Conservation (phyloP, 2,329 filamentous ascomycete species). For the Diaporthe sp. region DNA sequence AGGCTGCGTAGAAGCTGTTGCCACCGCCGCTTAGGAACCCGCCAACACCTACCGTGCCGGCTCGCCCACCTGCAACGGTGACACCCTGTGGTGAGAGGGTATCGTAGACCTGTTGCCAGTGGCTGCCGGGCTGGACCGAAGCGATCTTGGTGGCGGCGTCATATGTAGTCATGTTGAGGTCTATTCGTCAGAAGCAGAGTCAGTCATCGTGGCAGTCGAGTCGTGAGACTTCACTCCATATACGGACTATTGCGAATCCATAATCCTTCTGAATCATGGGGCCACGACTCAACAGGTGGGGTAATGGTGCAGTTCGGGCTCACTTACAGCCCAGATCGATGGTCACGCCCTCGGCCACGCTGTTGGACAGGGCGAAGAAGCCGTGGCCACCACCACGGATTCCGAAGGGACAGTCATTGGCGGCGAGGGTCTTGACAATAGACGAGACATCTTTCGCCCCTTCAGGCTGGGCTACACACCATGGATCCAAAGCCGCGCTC, state of each 20-base stretch:
- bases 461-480: slow-evolving; percentile 54
- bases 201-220: neutral
- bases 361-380: slow-evolving; percentile 50
- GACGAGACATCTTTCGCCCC: slow-evolving; percentile 53
- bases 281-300: neutral
- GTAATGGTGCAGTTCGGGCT: neutral
- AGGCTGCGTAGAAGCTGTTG: slow-evolving; percentile 62
- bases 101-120: slow-evolving; percentile 50
- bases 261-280: neutral
- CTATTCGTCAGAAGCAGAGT: neutral
- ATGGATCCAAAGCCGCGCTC: slow-evolving; percentile 52
- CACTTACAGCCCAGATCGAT: slow-evolving; percentile 49
- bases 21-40: slow-evolving; percentile 63
- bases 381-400: slow-evolving; percentile 55
- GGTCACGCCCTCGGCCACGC: slow-evolving; percentile 51
- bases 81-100: slow-evolving; percentile 37
- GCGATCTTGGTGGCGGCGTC: slow-evolving; percentile 49
- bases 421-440: slow-evolving; percentile 51
- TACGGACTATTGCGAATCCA: too few relatives aligned
- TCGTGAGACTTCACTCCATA: neutral
- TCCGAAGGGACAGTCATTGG: slow-evolving; percentile 52
- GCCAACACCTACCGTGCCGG: slow-evolving; percentile 58
- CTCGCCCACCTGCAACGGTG: slow-evolving; percentile 56
- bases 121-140: slow-evolving; percentile 51
- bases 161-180: slow-evolving; percentile 49